Conservation (phyloP, 2,329 filamentous ascomycete species). For the Fusarium sp. region DNA sequence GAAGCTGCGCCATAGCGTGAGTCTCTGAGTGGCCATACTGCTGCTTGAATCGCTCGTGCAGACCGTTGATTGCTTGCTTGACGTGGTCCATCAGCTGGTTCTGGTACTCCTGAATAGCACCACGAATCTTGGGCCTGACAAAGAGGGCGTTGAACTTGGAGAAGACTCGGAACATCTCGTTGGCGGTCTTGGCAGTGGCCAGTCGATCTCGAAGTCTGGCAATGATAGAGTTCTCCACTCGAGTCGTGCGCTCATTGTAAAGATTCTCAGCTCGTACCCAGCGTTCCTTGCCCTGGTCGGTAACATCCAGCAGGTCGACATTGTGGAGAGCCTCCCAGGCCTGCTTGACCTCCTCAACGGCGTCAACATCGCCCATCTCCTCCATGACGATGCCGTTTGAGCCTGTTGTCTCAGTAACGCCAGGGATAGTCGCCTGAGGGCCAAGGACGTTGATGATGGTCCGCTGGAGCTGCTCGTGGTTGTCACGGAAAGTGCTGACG, state of each 20-base stretch:
- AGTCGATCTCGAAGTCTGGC: conserved; percentile 90
- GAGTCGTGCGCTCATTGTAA: conserved; percentile 96
- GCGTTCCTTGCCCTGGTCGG: conserved; percentile 85
- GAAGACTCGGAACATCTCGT: conserved; percentile 99
- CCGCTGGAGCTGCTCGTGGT: conserved; percentile 95
- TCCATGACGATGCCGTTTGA: conserved; percentile 80
- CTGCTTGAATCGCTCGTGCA: conserved; percentile 98
- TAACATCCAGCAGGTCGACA: conserved; percentile 93
- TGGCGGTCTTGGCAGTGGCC: conserved; percentile 94
- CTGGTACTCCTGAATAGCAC: conserved; percentile 97
- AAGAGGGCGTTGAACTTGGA: conserved; percentile 99
- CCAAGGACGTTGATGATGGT: conserved; percentile 98
- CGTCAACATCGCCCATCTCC: conserved; percentile 96
- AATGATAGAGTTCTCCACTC: conserved; percentile 99
- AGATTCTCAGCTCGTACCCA: conserved; percentile 96
- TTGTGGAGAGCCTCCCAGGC: conserved; percentile 95
- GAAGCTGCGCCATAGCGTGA: conserved; percentile 96
- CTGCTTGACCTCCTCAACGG: conserved; percentile 93
- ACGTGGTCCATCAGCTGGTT: conserved; percentile 98
- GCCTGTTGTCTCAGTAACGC: conserved; percentile 60
- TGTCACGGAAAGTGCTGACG: conserved; percentile 92
- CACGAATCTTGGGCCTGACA: conserved; percentile 97
- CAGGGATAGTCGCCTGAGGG: conserved; percentile 70
- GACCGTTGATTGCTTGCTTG: conserved; percentile 90
- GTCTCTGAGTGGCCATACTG: conserved; percentile 99